Evolutionary conservation across 148 eudicot species (phyloP).

Genomic region (Rhododendron molle): DNA sequence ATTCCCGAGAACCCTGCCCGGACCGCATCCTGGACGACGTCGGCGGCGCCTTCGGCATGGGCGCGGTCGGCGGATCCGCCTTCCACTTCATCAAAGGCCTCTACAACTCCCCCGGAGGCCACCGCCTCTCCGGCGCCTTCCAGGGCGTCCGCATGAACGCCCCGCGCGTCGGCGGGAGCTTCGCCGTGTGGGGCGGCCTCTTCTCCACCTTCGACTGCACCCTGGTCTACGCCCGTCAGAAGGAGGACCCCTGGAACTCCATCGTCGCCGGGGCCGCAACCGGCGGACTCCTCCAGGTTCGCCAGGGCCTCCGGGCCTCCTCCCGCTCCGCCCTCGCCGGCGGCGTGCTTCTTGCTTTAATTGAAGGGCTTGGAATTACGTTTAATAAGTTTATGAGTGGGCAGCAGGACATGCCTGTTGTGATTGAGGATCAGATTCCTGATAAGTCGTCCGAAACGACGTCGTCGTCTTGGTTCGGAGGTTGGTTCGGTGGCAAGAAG

Average conservation of each 20-base stretch:
- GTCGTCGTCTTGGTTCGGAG: conserved; percentile 54
- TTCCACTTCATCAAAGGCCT: conserved; percentile 68
- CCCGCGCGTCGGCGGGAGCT: conserved; percentile 57
- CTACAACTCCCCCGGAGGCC: conserved; percentile 43
- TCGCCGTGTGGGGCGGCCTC: conserved; percentile 75
- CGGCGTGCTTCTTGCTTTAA: conserved; percentile 46
- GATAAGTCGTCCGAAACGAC: background rate
- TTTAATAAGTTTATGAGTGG: conserved; percentile 19
- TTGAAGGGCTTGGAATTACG: conserved; percentile 72
- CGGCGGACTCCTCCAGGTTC: conserved; percentile 55
- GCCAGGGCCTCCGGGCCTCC: conserved; percentile 44
- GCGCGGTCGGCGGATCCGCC: conserved; percentile 60
- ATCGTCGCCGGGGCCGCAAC: conserved; percentile 67
- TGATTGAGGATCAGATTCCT: conserved; percentile 39
- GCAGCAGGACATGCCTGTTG: conserved; percentile 29
- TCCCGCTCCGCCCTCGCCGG: conserved; percentile 47
- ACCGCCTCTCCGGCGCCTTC: conserved; percentile 47
- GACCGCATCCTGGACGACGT: conserved; percentile 75
- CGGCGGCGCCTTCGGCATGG: conserved; percentile 78
- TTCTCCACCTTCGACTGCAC: conserved; percentile 65
- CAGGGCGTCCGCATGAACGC: conserved; percentile 60
- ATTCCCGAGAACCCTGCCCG: conserved; percentile 76
- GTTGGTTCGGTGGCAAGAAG: conserved; percentile 49
- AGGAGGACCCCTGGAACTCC: conserved; percentile 85
- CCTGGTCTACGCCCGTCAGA: conserved; percentile 58